Evolutionary conservation across 805 yeast genomes (phyloP).

Genomic region (Priceomyces castillae): DNA sequence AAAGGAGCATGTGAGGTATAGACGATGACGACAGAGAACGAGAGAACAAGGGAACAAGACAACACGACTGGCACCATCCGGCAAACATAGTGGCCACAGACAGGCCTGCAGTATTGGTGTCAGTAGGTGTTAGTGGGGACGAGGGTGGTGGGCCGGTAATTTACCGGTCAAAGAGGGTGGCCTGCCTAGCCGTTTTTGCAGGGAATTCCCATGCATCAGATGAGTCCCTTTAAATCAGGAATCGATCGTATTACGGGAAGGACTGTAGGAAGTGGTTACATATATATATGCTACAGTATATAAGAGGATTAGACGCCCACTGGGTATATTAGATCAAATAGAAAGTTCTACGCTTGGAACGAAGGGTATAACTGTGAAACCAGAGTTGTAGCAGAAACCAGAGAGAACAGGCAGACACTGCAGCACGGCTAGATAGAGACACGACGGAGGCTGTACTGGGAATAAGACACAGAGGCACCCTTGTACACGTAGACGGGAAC

Average conservation of each 20-base stretch:
- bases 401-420: not conserved
- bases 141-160: too few species aligned
- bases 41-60: not conserved
- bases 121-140: too few species aligned
- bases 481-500: not conserved
- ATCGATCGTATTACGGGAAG: not conserved
- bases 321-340: not conserved
- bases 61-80: too few species aligned
- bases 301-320: conserved; percentile 5
- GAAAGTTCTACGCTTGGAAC: not conserved
- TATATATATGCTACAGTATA: not conserved
- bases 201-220: conserved; percentile 2
- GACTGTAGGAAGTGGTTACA: conserved; percentile 3
- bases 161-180: not conserved
- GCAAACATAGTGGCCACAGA: too few species aligned
- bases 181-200: not conserved
- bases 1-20: not conserved
- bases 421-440: not conserved
- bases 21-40: too few species aligned
- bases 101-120: too few species aligned
- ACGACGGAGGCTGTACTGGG: not conserved
- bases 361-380: not conserved
- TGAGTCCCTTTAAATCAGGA: conserved; percentile 6
- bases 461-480: not conserved
- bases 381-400: not conserved